Evolutionary conservation across 257 asterid species (phyloP), one percentile per base, ranked within the genome.

Genomic region (Penstemon davidsonii): DNA sequence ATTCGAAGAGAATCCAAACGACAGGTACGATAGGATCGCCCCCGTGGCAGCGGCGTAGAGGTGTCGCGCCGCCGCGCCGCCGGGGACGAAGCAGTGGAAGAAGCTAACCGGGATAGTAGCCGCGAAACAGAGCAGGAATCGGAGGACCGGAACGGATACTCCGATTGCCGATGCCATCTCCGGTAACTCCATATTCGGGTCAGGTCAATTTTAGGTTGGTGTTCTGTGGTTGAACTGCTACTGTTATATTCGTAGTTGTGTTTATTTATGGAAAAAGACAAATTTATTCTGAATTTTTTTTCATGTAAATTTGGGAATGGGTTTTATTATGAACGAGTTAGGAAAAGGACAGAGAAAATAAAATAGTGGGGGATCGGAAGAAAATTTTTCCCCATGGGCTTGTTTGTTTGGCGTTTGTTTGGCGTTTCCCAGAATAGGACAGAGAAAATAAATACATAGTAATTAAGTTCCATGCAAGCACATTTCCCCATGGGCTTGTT

Each of bases 91-190:
- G 25, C 96, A 89, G 81, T 92, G 96, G 77, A 88, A 19, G 79
- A 88, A 86, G 79, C 96, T 84, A 63, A 91, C 87, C 10, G 96
- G 99, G 55, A 94, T 85, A n/a, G 99, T 91, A 60, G 88, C 93
- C 7, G 79, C 86, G 79, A 86, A 91, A 75, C 99, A 88, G 1
- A 94, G 73, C 3, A 91, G 59, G 78, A 94, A 94, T 11, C 98
- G 89, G 75, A 94, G 90, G 55, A 94, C 99, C 68, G 96, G 79
- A 6, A 94, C 95, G 6, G 99, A 94, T 1, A 94, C 91, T 58
- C 98, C 98, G 74, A 94, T 94, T 43, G 93, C 79, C 39, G 88
- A 71, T 41, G 99, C 99, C 98, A 94, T 80, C 84, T 85, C 95
- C 89, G 92, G 97, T 56, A 90, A 63, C 73, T 62, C 96, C 97